phyloP scores from a whole-genome alignment of 2,329 filamentous ascomycete species.

The Rutstroemia sp. region DNA sequence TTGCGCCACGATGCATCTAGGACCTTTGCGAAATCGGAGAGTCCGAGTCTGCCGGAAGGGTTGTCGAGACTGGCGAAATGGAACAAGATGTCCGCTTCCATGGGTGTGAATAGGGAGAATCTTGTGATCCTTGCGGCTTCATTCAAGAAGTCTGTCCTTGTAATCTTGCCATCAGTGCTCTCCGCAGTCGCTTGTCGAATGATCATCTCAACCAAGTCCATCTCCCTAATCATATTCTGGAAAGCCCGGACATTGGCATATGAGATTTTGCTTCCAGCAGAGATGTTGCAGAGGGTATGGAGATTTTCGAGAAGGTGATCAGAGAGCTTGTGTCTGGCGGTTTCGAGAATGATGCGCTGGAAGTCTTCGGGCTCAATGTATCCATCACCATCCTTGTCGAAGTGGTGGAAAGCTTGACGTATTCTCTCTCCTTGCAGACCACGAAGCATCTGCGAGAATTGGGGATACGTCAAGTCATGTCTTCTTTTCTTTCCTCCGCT shows the following conservation, averaged over 20 bases:
- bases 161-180: slow-evolving; percentile 87
- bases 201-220: slow-evolving; percentile 94
- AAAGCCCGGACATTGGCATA: slow-evolving; percentile 97
- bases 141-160: slow-evolving; percentile 86
- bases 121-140: slow-evolving; percentile 86
- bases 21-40: slow-evolving; percentile 87
- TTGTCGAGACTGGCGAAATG: slow-evolving; percentile 94
- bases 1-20: slow-evolving; percentile 88
- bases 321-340: slow-evolving; percentile 89
- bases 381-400: slow-evolving; percentile 86
- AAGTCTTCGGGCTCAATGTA: slow-evolving; percentile 96
- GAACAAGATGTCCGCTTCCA: slow-evolving; percentile 98
- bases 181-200: slow-evolving; percentile 79
- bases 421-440: slow-evolving; percentile 94
- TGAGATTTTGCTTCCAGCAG: slow-evolving; percentile 83
- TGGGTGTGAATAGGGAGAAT: slow-evolving; percentile 94
- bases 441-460: slow-evolving; percentile 97
- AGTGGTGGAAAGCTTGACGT: slow-evolving; percentile 85
- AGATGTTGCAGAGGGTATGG: slow-evolving; percentile 90
- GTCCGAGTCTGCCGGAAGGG: slow-evolving; percentile 73
- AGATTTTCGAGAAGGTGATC: slow-evolving; percentile 91
- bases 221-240: slow-evolving; percentile 95
- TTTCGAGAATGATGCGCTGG: slow-evolving; percentile 91
- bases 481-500: slow-evolving; percentile 81
- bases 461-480: slow-evolving; percentile 87